Percentiles rank a stretch among this genome's conserved stretches.
Evolutionary conservation across 352 stramenopile species (phyloP).

Genomic region (Globisporangium apiculatum): DNA sequence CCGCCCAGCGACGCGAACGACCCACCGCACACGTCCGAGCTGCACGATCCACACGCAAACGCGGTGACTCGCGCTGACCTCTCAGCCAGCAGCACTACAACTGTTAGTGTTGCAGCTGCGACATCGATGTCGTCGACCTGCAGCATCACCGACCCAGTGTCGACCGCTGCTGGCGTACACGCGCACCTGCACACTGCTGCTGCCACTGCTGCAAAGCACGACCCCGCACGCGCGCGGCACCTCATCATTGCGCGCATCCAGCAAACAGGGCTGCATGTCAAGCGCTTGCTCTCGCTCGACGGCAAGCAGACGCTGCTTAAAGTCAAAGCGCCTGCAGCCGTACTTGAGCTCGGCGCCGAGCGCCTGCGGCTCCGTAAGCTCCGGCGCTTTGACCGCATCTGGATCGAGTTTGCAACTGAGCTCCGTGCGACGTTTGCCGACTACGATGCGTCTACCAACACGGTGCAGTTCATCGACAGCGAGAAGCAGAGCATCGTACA

Average conservation of each 20-base stretch:
- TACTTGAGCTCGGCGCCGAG: conserved; percentile 67
- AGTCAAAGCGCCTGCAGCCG: conserved; percentile 52
- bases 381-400: conserved; percentile 59
- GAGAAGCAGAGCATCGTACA: conserved; percentile 82
- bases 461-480: conserved; percentile 64
- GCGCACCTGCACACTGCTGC: conserved; percentile 1
- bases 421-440: conserved; percentile 62
- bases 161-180: background rate
- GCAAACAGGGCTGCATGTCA: conserved; percentile 55
- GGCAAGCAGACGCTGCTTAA: conserved; percentile 74
- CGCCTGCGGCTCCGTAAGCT: conserved; percentile 58
- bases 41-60: background rate
- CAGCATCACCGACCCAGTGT: background rate
- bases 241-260: conserved; percentile 54
- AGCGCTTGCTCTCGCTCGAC: conserved; percentile 65
- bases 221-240: conserved; percentile 17
- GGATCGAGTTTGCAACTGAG: conserved; percentile 73
- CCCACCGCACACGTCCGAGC: background rate
- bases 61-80: background rate
- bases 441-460: conserved; percentile 31
- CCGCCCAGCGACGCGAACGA: background rate
- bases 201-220: background rate
- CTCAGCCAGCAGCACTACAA: background rate
- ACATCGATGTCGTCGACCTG: background rate
- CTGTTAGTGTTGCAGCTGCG: background rate